Evolutionary conservation across 1,284 basidiomycete genomes (phyloP).

Genomic region (Trametes pubescens): DNA sequence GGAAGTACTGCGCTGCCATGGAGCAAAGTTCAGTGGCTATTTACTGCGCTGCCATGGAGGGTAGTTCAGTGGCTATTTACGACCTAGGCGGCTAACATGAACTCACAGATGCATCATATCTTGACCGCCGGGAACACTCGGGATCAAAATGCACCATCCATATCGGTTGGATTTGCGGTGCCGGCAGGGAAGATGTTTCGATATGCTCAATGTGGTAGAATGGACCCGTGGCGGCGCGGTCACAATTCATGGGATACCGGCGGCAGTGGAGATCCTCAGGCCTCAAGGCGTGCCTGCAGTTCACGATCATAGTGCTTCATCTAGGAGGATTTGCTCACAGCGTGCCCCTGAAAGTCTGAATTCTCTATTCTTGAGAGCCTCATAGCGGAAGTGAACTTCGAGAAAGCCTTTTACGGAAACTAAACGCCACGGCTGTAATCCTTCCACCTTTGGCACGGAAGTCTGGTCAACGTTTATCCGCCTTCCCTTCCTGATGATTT

Average conservation of each 20-base stretch:
- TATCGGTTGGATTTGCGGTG: background rate
- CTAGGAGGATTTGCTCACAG: background rate
- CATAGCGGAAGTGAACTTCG: background rate
- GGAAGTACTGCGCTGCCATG: background rate
- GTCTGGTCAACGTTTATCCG: background rate
- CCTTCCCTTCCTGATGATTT: background rate
- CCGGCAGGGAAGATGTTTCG: background rate
- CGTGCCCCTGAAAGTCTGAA: conserved; percentile 2
- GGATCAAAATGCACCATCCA: background rate
- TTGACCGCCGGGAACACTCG: background rate
- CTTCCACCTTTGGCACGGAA: background rate
- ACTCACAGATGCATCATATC: background rate
- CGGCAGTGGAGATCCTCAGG: background rate
- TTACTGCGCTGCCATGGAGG: background rate
- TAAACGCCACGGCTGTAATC: background rate
- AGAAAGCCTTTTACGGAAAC: background rate
- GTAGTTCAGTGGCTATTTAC: background rate
- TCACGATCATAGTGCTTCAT: background rate
- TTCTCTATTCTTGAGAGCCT: background rate
- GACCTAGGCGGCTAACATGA: no score
- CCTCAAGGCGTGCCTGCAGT: background rate
- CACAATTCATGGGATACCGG: background rate
- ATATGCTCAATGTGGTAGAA: background rate
- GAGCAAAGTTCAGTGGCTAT: background rate
- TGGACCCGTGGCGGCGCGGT: background rate